phyloP scores from a whole-genome alignment of 2,329 filamentous ascomycete species.

The Hypoxylon sp. region DNA sequence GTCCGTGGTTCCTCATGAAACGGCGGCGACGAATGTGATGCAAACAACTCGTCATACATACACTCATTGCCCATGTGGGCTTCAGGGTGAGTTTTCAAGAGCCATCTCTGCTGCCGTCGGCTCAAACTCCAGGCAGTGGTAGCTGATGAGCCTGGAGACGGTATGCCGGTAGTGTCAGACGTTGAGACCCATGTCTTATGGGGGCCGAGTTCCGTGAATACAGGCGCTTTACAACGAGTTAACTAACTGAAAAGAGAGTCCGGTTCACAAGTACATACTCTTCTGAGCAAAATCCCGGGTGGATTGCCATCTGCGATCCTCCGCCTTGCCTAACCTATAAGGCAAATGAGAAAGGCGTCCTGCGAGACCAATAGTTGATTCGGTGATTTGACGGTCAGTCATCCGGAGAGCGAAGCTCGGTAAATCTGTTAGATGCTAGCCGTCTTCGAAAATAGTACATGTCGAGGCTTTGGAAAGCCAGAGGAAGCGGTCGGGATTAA shows the following conservation, averaged over 20 bases:
- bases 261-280: slow-evolving; percentile 36
- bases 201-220: slow-evolving; percentile 45
- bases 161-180: slow-evolving; percentile 18
- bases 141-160: slow-evolving; percentile 17
- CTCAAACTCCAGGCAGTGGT: slow-evolving; percentile 41
- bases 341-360: slow-evolving; percentile 49
- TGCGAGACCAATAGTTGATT: slow-evolving; percentile 49
- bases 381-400: slow-evolving; percentile 49
- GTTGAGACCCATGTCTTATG: slow-evolving; percentile 44
- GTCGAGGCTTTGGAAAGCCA: slow-evolving; percentile 39
- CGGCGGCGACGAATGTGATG: slow-evolving; percentile 31
- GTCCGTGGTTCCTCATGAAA: slow-evolving; percentile 23
- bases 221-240: slow-evolving; percentile 44
- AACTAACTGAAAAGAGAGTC: slow-evolving; percentile 20
- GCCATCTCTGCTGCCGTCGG: slow-evolving; percentile 57
- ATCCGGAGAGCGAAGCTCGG: slow-evolving; percentile 48
- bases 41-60: slow-evolving; percentile 43
- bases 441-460: slow-evolving; percentile 44
- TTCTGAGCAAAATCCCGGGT: slow-evolving; percentile 44
- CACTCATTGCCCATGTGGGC: slow-evolving; percentile 53
- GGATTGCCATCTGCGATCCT: slow-evolving; percentile 48
- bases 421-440: slow-evolving; percentile 39
- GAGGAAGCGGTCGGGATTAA: slow-evolving; percentile 5
- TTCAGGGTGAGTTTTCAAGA: slow-evolving; percentile 64
- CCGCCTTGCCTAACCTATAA: slow-evolving; percentile 43